A percentile compares a stretch with the other conserved stretches of the same genome.
Evolutionary conservation across 768 basidiomycete genomes (phyloP).

Genomic region (Xerocomus brunneocitrinus): DNA sequence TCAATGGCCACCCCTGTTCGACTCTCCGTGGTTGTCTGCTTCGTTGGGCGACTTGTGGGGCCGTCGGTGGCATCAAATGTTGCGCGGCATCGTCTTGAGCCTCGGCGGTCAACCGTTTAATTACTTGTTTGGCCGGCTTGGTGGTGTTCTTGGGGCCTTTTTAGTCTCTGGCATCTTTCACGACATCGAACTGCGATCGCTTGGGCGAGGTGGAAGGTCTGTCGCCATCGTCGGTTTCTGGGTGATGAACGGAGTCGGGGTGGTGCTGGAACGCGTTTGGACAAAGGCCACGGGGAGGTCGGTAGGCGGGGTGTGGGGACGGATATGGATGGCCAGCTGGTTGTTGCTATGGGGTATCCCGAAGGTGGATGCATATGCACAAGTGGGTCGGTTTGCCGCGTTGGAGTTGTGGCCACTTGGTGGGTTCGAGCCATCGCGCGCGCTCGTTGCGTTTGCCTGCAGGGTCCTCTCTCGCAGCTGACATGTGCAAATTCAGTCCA

Average conservation of each 20-base stretch:
- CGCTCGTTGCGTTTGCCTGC: conserved; percentile 25
- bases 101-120: conserved; percentile 44
- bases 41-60: conserved; percentile 63
- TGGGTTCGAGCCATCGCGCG: conserved; percentile 21
- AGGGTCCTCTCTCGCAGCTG: background rate
- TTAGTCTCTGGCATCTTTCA: conserved; percentile 56
- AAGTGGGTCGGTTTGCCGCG: conserved; percentile 12
- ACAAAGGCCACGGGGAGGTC: conserved; percentile 36
- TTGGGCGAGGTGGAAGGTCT: conserved; percentile 50
- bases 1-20: conserved; percentile 62
- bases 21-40: conserved; percentile 50
- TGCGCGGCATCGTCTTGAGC: conserved; percentile 52
- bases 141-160: conserved; percentile 54
- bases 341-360: conserved; percentile 44
- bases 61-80: conserved; percentile 61
- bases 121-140: conserved; percentile 44
- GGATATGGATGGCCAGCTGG: conserved; percentile 52
- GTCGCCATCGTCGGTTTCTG: conserved; percentile 44
- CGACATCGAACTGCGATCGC: conserved; percentile 48
- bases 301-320: conserved; percentile 44
- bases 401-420: conserved; percentile 4
- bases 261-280: conserved; percentile 47
- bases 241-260: conserved; percentile 48
- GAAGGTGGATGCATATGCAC: conserved; percentile 39
- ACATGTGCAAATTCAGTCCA: no score